These are phyloP conservation scores for Evernia prunastri DNA, from an alignment of 495 filamentous ascomycete genomes.

Conservation along the genomic window DNA sequence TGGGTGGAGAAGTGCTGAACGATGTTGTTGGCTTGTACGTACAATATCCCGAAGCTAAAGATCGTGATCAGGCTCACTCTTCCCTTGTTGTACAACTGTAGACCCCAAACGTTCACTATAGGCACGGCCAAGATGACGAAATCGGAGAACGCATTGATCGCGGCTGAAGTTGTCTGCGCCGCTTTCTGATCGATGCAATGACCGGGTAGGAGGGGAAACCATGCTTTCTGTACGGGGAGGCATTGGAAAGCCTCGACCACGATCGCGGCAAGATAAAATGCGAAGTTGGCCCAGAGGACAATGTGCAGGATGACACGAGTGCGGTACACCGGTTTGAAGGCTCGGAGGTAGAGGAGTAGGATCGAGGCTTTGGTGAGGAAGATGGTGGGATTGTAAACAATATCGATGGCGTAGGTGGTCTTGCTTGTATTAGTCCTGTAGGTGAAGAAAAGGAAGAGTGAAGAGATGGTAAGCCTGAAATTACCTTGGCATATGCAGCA, in stretches of 20 bases:
- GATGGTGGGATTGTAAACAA: constrained; percentile 33
- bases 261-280: constrained; percentile 27
- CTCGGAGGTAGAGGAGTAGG: constrained; percentile 34
- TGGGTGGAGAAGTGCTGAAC: neutral
- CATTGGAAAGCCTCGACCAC: constrained; percentile 36
- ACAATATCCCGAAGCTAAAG: constrained; percentile 20
- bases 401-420: constrained; percentile 29
- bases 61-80: constrained; percentile 17
- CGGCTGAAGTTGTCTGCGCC: constrained; percentile 18
- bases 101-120: constrained; percentile 14
- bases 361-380: constrained; percentile 35
- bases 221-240: constrained; percentile 35
- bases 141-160: constrained; percentile 20
- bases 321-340: constrained; percentile 31
- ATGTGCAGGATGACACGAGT: constrained; percentile 34
- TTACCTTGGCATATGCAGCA: constrained; percentile 26
- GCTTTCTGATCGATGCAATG: constrained; percentile 32
- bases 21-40: neutral
- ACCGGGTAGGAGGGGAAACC: constrained; percentile 28
- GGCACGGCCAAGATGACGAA: constrained; percentile 23
- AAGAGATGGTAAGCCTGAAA: neutral
- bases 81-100: constrained; percentile 19
- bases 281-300: constrained; percentile 34
- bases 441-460: neutral
- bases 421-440: constrained; percentile 21